Conservation (phyloP, 1,284 basidiomycete genomes). For the Pseudozyma sp. region DNA sequence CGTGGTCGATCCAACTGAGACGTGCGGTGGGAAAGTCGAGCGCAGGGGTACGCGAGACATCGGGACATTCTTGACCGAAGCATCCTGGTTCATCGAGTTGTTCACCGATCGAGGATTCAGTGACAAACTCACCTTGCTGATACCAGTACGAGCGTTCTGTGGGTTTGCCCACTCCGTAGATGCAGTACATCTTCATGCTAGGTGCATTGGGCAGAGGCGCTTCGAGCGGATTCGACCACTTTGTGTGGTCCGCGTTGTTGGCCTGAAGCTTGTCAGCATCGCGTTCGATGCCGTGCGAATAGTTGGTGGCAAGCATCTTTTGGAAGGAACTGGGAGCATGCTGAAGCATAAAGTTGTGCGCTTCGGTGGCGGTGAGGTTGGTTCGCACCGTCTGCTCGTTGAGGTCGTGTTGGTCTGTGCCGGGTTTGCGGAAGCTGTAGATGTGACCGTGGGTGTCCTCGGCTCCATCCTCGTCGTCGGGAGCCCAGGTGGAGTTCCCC, state of each 20-base stretch:
- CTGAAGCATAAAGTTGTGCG: slow-evolving; percentile 82
- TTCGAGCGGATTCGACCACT: slow-evolving; percentile 95
- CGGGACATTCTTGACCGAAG: slow-evolving; percentile 37
- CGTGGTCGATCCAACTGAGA: slow-evolving; percentile 57
- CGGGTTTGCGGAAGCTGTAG: slow-evolving; percentile 79
- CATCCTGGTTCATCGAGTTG: slow-evolving; percentile 38
- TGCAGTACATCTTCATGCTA: slow-evolving; percentile 90
- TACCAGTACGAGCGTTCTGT: slow-evolving; percentile 78
- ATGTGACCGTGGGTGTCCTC: slow-evolving; percentile 76
- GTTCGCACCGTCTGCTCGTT: slow-evolving; percentile 39
- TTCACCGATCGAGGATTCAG: slow-evolving; percentile 38
- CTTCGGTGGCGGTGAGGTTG: slow-evolving; percentile 79
- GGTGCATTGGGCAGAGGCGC: slow-evolving; percentile 82
- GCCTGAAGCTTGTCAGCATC: slow-evolving; percentile 71
- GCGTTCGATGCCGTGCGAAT: slow-evolving; percentile 91
- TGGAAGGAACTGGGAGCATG: slow-evolving; percentile 85
- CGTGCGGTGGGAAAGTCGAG: slow-evolving; percentile 58
- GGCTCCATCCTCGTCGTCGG: slow-evolving; percentile 54
- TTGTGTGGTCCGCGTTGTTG: slow-evolving; percentile 68
- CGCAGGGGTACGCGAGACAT: slow-evolving; percentile 46
- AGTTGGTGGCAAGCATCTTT: slow-evolving; percentile 88
- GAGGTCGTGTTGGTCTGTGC: slow-evolving; percentile 33
- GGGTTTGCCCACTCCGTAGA: slow-evolving; percentile 95
- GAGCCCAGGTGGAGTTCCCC: slow-evolving; percentile 75
- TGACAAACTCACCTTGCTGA: slow-evolving; percentile 53